phyloP scores from a whole-genome alignment of 2,329 filamentous ascomycete species.

The Alternaria gansuensis region DNA sequence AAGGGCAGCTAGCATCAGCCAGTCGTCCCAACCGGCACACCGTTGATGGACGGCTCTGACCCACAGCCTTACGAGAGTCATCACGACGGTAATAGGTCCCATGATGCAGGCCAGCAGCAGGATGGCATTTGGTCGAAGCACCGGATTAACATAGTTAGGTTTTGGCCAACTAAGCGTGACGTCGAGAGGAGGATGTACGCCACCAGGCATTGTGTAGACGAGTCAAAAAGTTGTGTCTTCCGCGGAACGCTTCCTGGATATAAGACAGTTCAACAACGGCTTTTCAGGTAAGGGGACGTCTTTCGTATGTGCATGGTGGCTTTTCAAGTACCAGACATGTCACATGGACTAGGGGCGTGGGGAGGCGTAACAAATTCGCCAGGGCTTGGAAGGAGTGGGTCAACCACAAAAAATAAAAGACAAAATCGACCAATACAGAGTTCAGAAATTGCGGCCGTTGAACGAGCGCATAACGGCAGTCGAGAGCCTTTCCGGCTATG shows the following conservation, averaged over 20 bases:
- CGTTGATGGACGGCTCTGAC: constrained; percentile 40
- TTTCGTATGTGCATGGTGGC: constrained; percentile 32
- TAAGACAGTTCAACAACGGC: constrained; percentile 3
- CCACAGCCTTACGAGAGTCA: constrained; percentile 43
- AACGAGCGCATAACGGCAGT: constrained; percentile 14
- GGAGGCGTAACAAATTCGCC: constrained; percentile 13
- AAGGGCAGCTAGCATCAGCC: constrained; percentile 39
- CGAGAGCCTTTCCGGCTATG: constrained; percentile 11
- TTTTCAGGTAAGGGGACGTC: constrained; percentile 26
- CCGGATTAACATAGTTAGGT: constrained; percentile 38
- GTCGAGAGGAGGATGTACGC: constrained; percentile 40
- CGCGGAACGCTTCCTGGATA: not conserved
- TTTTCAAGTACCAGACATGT: constrained; percentile 10
- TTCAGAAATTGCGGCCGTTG: not conserved
- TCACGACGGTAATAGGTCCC: constrained; percentile 34
- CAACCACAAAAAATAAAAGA: constrained; percentile 10
- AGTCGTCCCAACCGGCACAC: constrained; percentile 43
- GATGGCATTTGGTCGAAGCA: constrained; percentile 32
- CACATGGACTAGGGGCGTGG: constrained; percentile 12
- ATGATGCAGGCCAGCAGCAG: constrained; percentile 32
- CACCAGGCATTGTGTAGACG: constrained; percentile 40
- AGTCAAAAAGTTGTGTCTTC: constrained; percentile 2
- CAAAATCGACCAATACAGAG: constrained; percentile 7
- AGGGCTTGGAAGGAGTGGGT: constrained; percentile 13
- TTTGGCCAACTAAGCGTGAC: constrained; percentile 38